Conservation (phyloP, 306 rosid species). For the Malus orientalis region DNA sequence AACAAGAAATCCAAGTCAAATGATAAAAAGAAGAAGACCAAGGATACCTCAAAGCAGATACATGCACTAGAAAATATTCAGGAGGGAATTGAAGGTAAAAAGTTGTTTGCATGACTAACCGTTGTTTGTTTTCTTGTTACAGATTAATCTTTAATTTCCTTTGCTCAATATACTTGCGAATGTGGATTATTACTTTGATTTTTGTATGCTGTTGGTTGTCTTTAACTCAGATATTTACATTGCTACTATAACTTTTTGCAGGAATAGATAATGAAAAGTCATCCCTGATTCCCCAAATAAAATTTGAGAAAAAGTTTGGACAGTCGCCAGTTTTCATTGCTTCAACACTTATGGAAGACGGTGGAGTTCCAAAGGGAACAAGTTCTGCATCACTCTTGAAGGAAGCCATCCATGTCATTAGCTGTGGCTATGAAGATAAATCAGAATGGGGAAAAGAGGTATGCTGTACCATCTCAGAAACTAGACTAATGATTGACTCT, state of each 20-base stretch:
- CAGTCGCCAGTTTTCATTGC: constrained; percentile 71
- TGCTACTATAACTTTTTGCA: constrained; percentile 25
- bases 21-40: constrained; percentile 50
- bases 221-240: background rate
- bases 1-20: constrained; percentile 40
- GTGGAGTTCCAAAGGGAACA: constrained; percentile 59
- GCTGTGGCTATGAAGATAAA: constrained; percentile 94
- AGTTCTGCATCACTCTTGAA: constrained; percentile 76
- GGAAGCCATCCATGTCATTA: constrained; percentile 90
- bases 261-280: constrained; percentile 72
- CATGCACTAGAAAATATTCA: constrained; percentile 61
- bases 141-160: background rate
- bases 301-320: constrained; percentile 82
- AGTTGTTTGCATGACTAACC: background rate
- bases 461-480: background rate
- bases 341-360: constrained; percentile 69
- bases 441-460: constrained; percentile 97
- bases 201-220: background rate
- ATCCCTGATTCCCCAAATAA: constrained; percentile 54
- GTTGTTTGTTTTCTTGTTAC: background rate
- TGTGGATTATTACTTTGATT: background rate
- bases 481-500: background rate
- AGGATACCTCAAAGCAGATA: constrained; percentile 57
- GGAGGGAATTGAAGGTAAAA: constrained; percentile 72
- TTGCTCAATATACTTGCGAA: background rate